Base-by-base conservation (phyloP, 2,329 filamentous ascomycete genomes). In the Phialophora verrucosa region DNA sequence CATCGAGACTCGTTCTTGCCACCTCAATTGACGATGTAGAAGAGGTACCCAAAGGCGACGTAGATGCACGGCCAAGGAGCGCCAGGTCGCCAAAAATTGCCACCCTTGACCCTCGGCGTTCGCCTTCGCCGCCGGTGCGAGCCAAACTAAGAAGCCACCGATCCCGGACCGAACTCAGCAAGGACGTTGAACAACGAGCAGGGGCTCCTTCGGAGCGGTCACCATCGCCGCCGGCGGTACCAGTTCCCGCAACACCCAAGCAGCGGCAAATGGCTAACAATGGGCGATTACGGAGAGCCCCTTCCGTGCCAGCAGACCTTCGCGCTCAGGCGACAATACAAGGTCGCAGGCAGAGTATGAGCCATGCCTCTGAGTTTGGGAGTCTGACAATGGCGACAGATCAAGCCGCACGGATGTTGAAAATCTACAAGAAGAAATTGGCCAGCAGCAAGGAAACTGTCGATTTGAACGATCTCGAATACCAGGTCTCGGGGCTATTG, bases 401-500 rank as follows among this genome's bases (percentile, higher is more conserved):
- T 66, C 83, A 85, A 63, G 77, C 88, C 1, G 85, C 83, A 72
- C 82, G 85, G 44, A 84, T 83, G 6, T 77, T 89, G 3, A 82
- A 83, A 54, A 81, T 83, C 0, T 89, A 88, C 71, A 80, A 86
- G 20, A 88, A 87, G 74, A 86, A 86, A 20, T 79, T 79, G 5
- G 81, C 80, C 31, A 44, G 53, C 20, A 69, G 63, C 27, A 79
- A 75, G 0, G 83, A 86, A 25, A 76, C 75, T 11, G 75, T 87
- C 29, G 81, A 85, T 49, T 76, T 81, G 1, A 78, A 80, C 59
- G 86, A 88, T 62, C 77, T 89, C 1, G 85, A 88, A 69, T 79
- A 81, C 25, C 87, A 89, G 73, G 78, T 89, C 12, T 81, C 81
- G 32, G 74, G 81, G 4, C 83, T 83, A 2, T 75, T 80, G 17